Base-by-base conservation (phyloP, 257 asterid genomes). In the Scutellaria galericulata region DNA sequence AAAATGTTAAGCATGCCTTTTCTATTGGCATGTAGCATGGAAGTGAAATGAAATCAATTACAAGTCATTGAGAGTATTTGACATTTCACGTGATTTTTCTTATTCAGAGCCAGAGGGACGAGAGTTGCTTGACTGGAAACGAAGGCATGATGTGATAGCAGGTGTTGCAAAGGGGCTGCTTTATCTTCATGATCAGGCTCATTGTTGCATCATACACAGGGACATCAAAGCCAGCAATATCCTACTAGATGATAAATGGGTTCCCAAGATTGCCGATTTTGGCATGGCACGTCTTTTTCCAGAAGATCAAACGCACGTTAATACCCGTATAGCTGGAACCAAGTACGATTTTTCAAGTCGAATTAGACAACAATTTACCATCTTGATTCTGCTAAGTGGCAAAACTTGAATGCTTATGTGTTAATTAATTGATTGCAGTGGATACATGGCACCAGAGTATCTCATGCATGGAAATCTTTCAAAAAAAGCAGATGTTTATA, bases 391-490 rank as follows among this genome's bases (percentile, higher is more conserved):
- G 57, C 51, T 24, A 39, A 24, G 20, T 46, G 61, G 60, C 67
- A 20, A 48, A 40, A 31, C 10, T 53, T 51, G 14, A 56, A 67
- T 64, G 59, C 5, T 24, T 20, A 50, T 53, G 22, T 42, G 37
- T 75, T 72, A 44, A 66, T 80, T 75, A 31, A 31, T 31, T 78
- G 75, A 66, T 77, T 73, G 77, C 85, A 95, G 99, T 67, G 99
- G 99, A 71, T 92, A 95, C 83, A 88, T 92, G 99, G 99, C 99
- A 18, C 99, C 98, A 1, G 98, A 95, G 81, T 95, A 92, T 80
- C 81, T 90, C 81, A 73, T 88, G 96, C 82, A 83, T 41, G 99
- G 98, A 31, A 72, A 47, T 20, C 91, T 92, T 78, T 88, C 98
- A 6, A 83, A 81, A 57, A 95, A 83, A 77, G 97, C 89, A 8